Evolutionary conservation across 2,329 filamentous ascomycete species (phyloP).

Genomic region (Arthroderma sp.): DNA sequence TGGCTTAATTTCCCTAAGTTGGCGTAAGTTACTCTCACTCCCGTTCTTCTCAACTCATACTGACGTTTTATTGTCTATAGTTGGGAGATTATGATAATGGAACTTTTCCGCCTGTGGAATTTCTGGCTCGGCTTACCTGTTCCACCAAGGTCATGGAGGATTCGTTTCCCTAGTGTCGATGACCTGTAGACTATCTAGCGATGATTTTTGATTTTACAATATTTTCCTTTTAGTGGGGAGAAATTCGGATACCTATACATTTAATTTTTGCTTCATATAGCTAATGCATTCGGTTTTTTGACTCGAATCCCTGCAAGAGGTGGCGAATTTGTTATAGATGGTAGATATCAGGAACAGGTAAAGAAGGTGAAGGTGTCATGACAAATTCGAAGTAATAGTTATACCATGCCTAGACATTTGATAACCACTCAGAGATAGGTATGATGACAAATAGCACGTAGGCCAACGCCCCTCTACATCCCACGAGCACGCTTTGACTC

Average conservation of each 20-base stretch:
- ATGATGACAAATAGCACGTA: no score
- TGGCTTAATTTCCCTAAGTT: conserved; percentile 59
- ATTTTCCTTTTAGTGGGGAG: neutral
- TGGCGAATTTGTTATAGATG: no score
- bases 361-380: no score
- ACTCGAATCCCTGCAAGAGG: no score
- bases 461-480: no score
- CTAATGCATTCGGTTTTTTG: neutral
- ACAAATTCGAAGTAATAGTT: no score
- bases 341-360: no score
- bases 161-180: conserved; percentile 35
- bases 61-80: conserved; percentile 22
- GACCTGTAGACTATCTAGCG: conserved; percentile 28
- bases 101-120: conserved; percentile 45
- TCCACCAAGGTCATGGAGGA: conserved; percentile 44
- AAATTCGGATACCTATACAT: neutral
- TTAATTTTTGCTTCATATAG: neutral
- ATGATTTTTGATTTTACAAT: conserved; percentile 12
- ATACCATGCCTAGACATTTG: no score
- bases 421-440: no score
- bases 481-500: no score
- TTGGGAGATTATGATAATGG: conserved; percentile 41
- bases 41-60: neutral
- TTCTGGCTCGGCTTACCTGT: conserved; percentile 54
- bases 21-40: conserved; percentile 46